Evolutionary conservation across 306 rosid species (phyloP).

Genomic region (Abrus pulchellus): DNA sequence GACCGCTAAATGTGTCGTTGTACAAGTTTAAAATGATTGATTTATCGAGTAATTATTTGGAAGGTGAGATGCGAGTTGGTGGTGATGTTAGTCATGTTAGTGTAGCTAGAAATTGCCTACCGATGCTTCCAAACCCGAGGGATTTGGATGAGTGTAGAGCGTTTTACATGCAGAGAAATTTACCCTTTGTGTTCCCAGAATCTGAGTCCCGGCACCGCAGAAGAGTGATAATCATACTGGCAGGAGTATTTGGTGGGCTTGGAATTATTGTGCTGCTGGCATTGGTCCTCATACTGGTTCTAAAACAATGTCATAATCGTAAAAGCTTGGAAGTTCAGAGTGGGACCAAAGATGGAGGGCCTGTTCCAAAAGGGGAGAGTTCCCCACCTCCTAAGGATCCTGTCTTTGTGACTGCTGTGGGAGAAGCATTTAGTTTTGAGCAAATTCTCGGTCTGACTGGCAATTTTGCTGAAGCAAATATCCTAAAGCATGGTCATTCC

Average conservation of each 20-base stretch:
- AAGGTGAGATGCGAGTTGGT: constrained; percentile 57
- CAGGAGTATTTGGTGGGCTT: constrained; percentile 82
- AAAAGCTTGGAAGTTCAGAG: constrained; percentile 52
- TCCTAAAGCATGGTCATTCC: constrained; percentile 88
- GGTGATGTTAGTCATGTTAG: constrained; percentile 45
- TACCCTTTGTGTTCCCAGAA: constrained; percentile 53
- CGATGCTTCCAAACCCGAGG: constrained; percentile 63
- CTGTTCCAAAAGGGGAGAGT: constrained; percentile 60
- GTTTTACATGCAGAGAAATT: constrained; percentile 62
- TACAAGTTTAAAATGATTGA: constrained; percentile 56
- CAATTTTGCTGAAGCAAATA: constrained; percentile 73
- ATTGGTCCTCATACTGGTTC: constrained; percentile 60
- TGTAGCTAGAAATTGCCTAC: constrained; percentile 74
- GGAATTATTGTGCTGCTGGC: constrained; percentile 69
- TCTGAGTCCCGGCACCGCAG: constrained; percentile 49
- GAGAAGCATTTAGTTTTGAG: constrained; percentile 73
- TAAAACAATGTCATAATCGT: constrained; percentile 50
- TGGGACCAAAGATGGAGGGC: constrained; percentile 62
- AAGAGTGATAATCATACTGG: constrained; percentile 68
- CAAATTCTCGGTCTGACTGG: constrained; percentile 69
- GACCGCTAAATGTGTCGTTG: constrained; percentile 56
- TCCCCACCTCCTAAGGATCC: constrained; percentile 64
- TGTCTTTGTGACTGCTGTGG: constrained; percentile 54
- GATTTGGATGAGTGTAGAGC: constrained; percentile 57
- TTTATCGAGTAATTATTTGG: constrained; percentile 81